A percentile compares a stretch with the other conserved stretches of the same genome.
phyloP scores from a whole-genome alignment of 2,329 filamentous ascomycete species.

The Sporothrix luriei region DNA sequence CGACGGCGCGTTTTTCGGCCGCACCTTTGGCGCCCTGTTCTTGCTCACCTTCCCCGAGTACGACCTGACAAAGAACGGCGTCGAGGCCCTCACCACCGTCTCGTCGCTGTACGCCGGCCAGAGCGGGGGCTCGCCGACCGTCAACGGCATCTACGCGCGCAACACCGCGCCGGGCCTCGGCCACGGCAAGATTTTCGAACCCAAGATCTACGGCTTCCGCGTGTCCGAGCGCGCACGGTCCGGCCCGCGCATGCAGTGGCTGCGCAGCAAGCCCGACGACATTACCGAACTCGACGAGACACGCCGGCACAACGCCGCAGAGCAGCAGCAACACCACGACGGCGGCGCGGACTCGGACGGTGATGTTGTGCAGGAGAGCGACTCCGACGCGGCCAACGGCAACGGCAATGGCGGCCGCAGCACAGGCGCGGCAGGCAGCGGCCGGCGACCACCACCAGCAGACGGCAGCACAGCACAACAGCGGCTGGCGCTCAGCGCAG shows the following conservation, averaged over 20 bases:
- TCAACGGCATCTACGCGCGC: conserved; percentile 84
- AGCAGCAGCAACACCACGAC: conserved; percentile 45
- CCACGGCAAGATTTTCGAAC: conserved; percentile 81
- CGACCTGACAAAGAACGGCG: conserved; percentile 74
- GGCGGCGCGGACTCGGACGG: conserved; percentile 56
- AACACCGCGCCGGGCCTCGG: conserved; percentile 91
- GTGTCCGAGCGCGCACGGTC: conserved; percentile 88
- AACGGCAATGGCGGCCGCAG: conserved; percentile 46
- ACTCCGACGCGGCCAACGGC: conserved; percentile 59
- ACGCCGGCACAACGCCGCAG: conserved; percentile 52
- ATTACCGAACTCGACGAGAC: conserved; percentile 83
- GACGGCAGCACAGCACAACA: background rate
- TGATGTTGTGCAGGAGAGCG: conserved; percentile 56
- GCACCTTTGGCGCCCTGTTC: conserved; percentile 95
- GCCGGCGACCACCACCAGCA: conserved; percentile 48
- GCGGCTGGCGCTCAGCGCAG: conserved; percentile 28
- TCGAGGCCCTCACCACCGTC: conserved; percentile 55
- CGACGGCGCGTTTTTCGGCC: conserved; percentile 96
- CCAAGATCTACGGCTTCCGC: conserved; percentile 93
- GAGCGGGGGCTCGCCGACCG: conserved; percentile 45
- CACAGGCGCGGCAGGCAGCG: conserved; percentile 44
- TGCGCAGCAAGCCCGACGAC: conserved; percentile 79
- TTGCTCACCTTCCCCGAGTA: conserved; percentile 98
- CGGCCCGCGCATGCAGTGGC: conserved; percentile 95
- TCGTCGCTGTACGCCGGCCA: conserved; percentile 30